Base-by-base conservation (phyloP, 306 rosid genomes). In the Corylus avellana region DNA sequence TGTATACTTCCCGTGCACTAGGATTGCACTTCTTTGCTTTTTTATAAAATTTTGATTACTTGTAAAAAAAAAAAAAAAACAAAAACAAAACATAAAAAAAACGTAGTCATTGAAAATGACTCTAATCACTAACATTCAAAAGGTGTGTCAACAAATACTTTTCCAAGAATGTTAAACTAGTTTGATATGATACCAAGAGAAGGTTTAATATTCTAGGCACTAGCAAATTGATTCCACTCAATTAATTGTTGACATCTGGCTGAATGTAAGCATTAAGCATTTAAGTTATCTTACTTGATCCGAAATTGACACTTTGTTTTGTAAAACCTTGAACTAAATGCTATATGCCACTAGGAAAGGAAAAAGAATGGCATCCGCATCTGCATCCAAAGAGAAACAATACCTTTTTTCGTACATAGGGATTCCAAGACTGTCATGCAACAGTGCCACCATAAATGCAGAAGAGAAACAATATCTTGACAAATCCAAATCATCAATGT, bases 381-480 rank as follows among this genome's bases (percentile, higher is more conserved):
- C 72, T 63, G 70, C 11, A 37, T 39, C 25, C 27, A 11, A 67
- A n/a, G 46, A 67, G 50, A 16, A 67, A 67, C 5, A 1, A 71
- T 82, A 87, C 91, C 91, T 88, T 81, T 73, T 83, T 66, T 79
- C 86, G 73, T 78, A 72, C 81, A 85, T 73, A 54, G 87, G 73
- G 50, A 88, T 78, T 63, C 86, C 77, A 49, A 88, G 85, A 77
- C 79, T 73, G 77, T 83, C 87, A 81, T 83, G 86, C 78, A 88
- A 74, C 7, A 88, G 77, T 8, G 89, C 89, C 72, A 81, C 70
- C 84, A 88, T 69, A 76, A 78, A 88, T 12, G 91, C 87, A 39
- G 91, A 83, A 79, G 91, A 88, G 84, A 88, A 88, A 66, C 91
- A 88, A 76, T 83, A 81, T 72, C 84, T 78, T 71, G 80, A 70